Evolutionary conservation across 208 protist genomes (phyloP).

Genomic region (Porcisia deanei): DNA sequence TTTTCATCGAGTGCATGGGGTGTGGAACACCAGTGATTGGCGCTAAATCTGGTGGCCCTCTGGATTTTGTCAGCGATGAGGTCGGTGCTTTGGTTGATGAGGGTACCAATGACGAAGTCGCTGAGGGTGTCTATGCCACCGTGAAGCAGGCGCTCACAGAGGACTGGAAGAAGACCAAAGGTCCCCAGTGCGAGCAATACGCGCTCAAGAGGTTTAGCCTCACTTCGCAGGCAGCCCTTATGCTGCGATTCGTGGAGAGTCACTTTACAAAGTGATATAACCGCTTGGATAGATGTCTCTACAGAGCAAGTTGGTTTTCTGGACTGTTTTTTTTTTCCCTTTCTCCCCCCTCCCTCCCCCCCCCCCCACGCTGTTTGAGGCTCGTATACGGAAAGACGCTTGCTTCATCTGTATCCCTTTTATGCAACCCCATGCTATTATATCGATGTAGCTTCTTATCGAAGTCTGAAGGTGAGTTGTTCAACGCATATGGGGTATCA

Average conservation of each 20-base stretch:
- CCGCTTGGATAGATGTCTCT: background rate
- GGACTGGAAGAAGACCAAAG: slow-evolving; percentile 78
- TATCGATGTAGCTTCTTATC: background rate
- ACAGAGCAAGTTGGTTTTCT: background rate
- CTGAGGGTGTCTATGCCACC: slow-evolving; percentile 47
- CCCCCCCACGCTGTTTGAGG: background rate
- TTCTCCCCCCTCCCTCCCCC: background rate
- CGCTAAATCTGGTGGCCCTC: slow-evolving; percentile 72
- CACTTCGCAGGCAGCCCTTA: slow-evolving; percentile 43
- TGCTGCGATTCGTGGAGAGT: slow-evolving; percentile 51
- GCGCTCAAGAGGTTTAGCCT: slow-evolving; percentile 65
- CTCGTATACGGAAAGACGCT: background rate
- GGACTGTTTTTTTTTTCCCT: background rate
- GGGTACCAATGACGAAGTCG: slow-evolving; percentile 55
- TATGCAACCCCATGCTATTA: background rate
- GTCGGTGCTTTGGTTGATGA: slow-evolving; percentile 74
- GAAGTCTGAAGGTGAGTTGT: background rate
- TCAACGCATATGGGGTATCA: background rate
- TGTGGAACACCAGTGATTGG: slow-evolving; percentile 80
- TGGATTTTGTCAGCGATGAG: slow-evolving; percentile 74
- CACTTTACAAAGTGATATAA: slow-evolving; percentile 37
- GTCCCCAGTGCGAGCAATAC: slow-evolving; percentile 51
- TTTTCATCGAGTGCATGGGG: slow-evolving; percentile 85
- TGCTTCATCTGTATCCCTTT: slow-evolving; percentile 1
- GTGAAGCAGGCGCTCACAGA: slow-evolving; percentile 56